A percentile compares a stretch with the other conserved stretches of the same genome.
phyloP scores from a whole-genome alignment of 2,329 filamentous ascomycete species.

The Botryosphaeria dothidea region DNA sequence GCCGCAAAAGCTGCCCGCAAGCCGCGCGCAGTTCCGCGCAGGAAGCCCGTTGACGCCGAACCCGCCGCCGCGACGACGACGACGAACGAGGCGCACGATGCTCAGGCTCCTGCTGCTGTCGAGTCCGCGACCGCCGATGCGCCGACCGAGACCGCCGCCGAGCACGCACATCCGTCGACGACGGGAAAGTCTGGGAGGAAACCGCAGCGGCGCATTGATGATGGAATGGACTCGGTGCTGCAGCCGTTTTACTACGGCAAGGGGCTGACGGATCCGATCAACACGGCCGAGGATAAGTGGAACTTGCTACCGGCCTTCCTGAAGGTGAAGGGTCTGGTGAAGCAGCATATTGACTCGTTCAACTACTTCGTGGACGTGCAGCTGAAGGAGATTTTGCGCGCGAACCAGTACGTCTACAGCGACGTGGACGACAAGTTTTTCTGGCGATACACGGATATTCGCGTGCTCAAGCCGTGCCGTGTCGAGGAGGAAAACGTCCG shows the following conservation, averaged over 20 bases:
- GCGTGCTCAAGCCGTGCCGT: conserved; percentile 78
- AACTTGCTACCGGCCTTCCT: conserved; percentile 96
- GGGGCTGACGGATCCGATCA: conserved; percentile 67
- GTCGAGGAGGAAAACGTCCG: conserved; percentile 68
- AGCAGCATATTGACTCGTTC: conserved; percentile 98
- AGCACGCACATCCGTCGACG: not conserved
- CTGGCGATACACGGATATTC: conserved; percentile 88
- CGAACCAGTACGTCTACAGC: conserved; percentile 84
- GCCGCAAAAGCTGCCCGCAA: conserved; percentile 16
- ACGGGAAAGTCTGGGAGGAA: conserved; percentile 17
- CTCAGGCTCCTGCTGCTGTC: not conserved
- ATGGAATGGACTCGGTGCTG: conserved; percentile 63
- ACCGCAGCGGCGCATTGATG: conserved; percentile 34
- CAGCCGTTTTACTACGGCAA: conserved; percentile 72
- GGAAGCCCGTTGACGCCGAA: not conserved
- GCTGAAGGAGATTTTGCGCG: conserved; percentile 93
- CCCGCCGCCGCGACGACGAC: not conserved
- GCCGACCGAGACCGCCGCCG: not conserved
- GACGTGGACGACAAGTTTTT: conserved; percentile 93
- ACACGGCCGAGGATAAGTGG: conserved; percentile 85
- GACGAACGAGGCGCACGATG: not conserved
- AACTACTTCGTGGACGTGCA: conserved; percentile 98
- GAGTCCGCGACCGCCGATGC: not conserved
- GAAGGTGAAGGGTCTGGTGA: conserved; percentile 94
- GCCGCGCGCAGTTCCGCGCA: conserved; percentile 17